These are phyloP conservation scores for Bipolaris zeicola DNA, from an alignment of 2,329 filamentous ascomycete genomes.

Conservation along the genomic window DNA sequence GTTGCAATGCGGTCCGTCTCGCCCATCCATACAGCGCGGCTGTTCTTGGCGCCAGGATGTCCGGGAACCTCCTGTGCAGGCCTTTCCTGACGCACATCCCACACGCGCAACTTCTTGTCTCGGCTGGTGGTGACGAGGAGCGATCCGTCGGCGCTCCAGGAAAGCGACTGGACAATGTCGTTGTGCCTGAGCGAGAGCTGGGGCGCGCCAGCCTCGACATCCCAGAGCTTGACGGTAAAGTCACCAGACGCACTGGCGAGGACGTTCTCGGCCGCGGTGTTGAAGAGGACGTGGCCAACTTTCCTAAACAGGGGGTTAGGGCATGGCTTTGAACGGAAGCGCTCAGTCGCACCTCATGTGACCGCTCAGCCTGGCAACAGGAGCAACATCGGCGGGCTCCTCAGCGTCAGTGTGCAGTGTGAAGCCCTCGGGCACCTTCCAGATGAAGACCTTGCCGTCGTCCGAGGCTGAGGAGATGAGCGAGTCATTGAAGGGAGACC, in stretches of 20 bases:
- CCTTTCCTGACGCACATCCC: slow-evolving; percentile 94
- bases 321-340: not conserved
- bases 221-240: slow-evolving; percentile 95
- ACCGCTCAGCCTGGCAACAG: slow-evolving; percentile 79
- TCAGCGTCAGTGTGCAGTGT: slow-evolving; percentile 82
- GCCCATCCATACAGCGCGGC: slow-evolving; percentile 94
- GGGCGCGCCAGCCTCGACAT: slow-evolving; percentile 77
- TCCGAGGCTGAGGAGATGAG: slow-evolving; percentile 93
- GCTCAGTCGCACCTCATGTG: slow-evolving; percentile 72
- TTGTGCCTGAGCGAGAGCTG: slow-evolving; percentile 80
- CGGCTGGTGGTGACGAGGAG: slow-evolving; percentile 90
- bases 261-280: slow-evolving; percentile 93
- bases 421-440: slow-evolving; percentile 90
- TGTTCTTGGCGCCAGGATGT: slow-evolving; percentile 95
- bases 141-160: slow-evolving; percentile 89
- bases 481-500: slow-evolving; percentile 95
- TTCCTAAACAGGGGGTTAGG: slow-evolving; percentile 65
- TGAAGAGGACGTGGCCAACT: slow-evolving; percentile 97
- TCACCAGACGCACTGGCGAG: slow-evolving; percentile 95
- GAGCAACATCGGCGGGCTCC: slow-evolving; percentile 79
- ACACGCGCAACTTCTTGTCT: slow-evolving; percentile 97
- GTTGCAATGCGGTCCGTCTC: slow-evolving; percentile 96
- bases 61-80: slow-evolving; percentile 82
- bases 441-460: slow-evolving; percentile 95
- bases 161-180: slow-evolving; percentile 93